Base-by-base conservation (phyloP, 805 yeast genomes). In the Candida maesae region DNA sequence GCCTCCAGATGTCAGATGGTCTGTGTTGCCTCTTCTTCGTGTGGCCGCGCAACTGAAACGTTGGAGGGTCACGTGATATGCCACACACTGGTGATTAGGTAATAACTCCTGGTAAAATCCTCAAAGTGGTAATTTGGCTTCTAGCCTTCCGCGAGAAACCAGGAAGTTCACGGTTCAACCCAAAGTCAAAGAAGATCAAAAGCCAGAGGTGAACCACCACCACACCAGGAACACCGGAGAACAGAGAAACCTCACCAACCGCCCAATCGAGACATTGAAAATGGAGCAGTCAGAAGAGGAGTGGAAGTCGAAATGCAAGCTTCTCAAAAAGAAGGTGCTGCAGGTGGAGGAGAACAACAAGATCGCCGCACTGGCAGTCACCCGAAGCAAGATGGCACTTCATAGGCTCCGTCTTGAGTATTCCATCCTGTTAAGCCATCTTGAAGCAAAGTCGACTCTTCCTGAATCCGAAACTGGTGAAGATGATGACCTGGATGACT, bases 351-450 rank as follows among this genome's bases (percentile, higher is more conserved):
- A 77, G 39, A 78, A 79, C 53, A 91, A 89, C 60, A 93, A 86
- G 57, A 66, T 79, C 7, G 77, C 88, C 39, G 74, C 89, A 1
- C 64, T 88, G 23, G 85, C 93, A 2, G 78, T 93, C 25, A 75
- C 82, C 13, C 76, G 96, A 52, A 81, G 95, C 11, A 78, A 85
- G 48, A 72, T 78, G 20, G 77, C 89, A 8, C 79, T 90, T 26
- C 78, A 87, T 51, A 68, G 97, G 48, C 68, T 87, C 34, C 76
- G 95, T 43, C 71, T 89, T 33, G 98, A 93, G 58, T 84, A 93
- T 55, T 76, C 90, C 2, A 67, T 91, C 11, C 65, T 93, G 23
- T 65, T 90, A 33, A 96, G 91, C 58, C 72, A 85, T 45, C 71
- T 93, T 31, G 97, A 90, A 52, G 70, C 70, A 8, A 68, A 78